phyloP scores from a whole-genome alignment of 1,284 basidiomycete species.

The Tilletiaria anomala region DNA sequence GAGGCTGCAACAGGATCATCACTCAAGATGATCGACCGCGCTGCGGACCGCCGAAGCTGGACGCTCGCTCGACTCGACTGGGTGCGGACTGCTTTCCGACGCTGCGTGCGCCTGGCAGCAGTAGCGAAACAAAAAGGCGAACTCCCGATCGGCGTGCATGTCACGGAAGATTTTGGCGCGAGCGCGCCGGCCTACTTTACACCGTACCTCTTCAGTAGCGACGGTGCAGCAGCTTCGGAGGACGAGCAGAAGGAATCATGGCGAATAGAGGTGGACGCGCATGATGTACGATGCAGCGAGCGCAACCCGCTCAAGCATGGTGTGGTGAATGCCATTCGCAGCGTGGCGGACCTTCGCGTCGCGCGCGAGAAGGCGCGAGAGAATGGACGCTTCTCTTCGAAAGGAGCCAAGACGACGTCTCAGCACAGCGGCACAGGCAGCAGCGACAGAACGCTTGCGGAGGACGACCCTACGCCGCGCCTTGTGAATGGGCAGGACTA shows the following conservation, averaged over 20 bases:
- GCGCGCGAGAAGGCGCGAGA: background rate
- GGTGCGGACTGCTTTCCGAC: conserved; percentile 2
- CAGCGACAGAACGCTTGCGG: conserved; percentile 7
- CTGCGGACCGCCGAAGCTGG: conserved; percentile 13
- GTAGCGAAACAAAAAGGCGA: conserved; percentile 4
- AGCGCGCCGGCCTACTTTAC: too few relatives aligned
- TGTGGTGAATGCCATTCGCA: conserved; percentile 14
- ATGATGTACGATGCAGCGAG: conserved; percentile 15
- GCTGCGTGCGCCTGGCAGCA: conserved; percentile 13
- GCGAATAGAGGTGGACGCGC: conserved; percentile 9
- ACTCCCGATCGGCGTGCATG: conserved; percentile 12
- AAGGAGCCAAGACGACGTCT: background rate
- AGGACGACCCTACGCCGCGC: conserved; percentile 3
- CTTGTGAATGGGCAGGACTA: conserved; percentile 29
- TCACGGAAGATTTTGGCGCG: conserved; percentile 12
- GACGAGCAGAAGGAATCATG: conserved; percentile 1
- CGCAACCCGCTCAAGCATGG: conserved; percentile 34
- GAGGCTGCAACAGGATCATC: background rate
- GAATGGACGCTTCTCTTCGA: background rate
- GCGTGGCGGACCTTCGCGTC: conserved; percentile 12
- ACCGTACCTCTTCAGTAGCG: too few relatives aligned
- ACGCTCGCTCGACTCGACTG: background rate
- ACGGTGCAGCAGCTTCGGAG: conserved; percentile 3
- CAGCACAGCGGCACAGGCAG: conserved; percentile 1
- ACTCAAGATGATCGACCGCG: conserved; percentile 15